Evolutionary conservation across 495 filamentous ascomycete species (phyloP).

Genomic region (Penicillium robsamsonii): DNA sequence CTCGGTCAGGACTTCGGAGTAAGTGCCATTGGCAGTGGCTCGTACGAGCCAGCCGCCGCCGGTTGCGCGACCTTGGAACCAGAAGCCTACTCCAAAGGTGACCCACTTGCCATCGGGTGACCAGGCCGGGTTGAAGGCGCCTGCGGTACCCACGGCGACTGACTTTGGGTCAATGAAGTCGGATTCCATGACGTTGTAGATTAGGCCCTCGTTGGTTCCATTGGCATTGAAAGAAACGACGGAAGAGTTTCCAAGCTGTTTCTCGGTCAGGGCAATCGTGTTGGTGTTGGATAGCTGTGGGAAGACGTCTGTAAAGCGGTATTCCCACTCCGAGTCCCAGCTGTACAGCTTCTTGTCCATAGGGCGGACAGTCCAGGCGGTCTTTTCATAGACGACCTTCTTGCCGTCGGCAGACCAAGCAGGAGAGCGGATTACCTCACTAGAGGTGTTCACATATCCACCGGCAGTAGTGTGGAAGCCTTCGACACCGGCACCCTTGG

Average conservation of each 20-base stretch:
- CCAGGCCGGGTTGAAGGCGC: conserved; percentile 33
- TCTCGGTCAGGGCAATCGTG: conserved; percentile 25
- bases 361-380: conserved; percentile 25
- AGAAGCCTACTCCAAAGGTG: conserved; percentile 31
- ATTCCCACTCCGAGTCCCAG: conserved; percentile 35
- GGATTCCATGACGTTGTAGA: neutral
- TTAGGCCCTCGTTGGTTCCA: neutral
- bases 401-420: conserved; percentile 31
- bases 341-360: conserved; percentile 29
- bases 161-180: neutral
- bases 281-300: conserved; percentile 21
- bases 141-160: conserved; percentile 5
- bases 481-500: conserved; percentile 17
- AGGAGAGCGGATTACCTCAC: conserved; percentile 21
- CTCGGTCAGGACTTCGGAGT: conserved; percentile 24
- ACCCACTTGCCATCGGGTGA: conserved; percentile 30
- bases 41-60: conserved; percentile 26
- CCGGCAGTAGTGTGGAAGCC: conserved; percentile 12
- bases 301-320: conserved; percentile 38
- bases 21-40: conserved; percentile 24
- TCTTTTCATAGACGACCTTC: conserved; percentile 31
- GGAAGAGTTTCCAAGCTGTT: conserved; percentile 32
- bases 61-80: conserved; percentile 27
- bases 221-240: conserved; percentile 5
- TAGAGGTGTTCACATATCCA: neutral